A percentile compares a stretch with the other conserved stretches of the same genome.
Conservation (phyloP, 257 asterid genomes). For the Agastache rugosa region DNA sequence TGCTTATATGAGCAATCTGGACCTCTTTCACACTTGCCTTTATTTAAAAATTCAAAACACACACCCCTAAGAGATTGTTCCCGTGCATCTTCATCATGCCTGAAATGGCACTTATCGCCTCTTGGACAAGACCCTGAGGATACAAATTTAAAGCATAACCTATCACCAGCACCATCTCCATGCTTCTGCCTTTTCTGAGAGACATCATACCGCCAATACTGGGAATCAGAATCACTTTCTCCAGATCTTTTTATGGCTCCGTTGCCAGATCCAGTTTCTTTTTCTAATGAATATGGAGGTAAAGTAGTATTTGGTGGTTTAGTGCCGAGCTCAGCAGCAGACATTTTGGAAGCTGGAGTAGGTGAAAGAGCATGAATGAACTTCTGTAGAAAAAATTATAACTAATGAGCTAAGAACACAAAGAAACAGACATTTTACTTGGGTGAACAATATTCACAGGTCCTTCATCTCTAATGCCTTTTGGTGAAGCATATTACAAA, state of each 20-base stretch:
- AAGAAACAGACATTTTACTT: conserved; percentile 16
- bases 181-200: conserved; percentile 76
- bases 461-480: conserved; percentile 28
- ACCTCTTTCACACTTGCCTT: conserved; percentile 95
- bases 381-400: conserved; percentile 59
- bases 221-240: conserved; percentile 70
- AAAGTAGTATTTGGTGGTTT: conserved; percentile 80
- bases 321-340: conserved; percentile 66
- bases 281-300: conserved; percentile 63
- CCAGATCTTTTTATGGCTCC: conserved; percentile 61
- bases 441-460: conserved; percentile 3
- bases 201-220: conserved; percentile 94
- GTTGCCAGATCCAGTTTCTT: conserved; percentile 47
- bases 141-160: conserved; percentile 80
- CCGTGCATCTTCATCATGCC: conserved; percentile 90
- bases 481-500: conserved; percentile 21
- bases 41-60: conserved; percentile 93
- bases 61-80: conserved; percentile 88
- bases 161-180: conserved; percentile 71
- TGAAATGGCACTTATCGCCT: conserved; percentile 82
- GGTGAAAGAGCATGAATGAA: conserved; percentile 97
- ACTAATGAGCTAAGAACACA: conserved; percentile 23
- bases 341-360: conserved; percentile 89
- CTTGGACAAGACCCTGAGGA: conserved; percentile 93
- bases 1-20: conserved; percentile 93